These are phyloP conservation scores for Dactylonectria estremocensis DNA, from an alignment of 2,329 filamentous ascomycete genomes.

Conservation along the genomic window DNA sequence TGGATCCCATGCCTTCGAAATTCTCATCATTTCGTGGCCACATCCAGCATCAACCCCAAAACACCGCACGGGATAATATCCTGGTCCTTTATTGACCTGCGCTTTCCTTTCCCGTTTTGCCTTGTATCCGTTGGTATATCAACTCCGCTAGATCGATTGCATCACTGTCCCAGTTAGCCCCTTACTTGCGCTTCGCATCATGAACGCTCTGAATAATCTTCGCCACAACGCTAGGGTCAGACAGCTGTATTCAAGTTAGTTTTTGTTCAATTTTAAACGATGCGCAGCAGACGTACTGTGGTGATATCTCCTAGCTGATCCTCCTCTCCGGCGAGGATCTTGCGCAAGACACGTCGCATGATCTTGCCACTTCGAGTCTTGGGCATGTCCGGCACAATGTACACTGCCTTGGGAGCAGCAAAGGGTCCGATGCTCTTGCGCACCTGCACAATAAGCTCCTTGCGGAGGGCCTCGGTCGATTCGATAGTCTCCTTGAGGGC, in stretches of 20 bases:
- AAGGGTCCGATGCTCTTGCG: conserved; percentile 98
- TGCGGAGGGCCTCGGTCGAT: conserved; percentile 83
- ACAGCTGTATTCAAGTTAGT: conserved; percentile 71
- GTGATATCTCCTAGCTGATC: conserved; percentile 95
- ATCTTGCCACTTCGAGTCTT: conserved; percentile 99
- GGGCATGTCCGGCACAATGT: conserved; percentile 91
- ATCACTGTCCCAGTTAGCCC: conserved; percentile 13
- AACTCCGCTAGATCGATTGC: conserved; percentile 44
- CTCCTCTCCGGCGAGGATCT: conserved; percentile 97
- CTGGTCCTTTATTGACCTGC: conserved; percentile 30
- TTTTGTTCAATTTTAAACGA: neutral
- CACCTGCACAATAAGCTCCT: conserved; percentile 94
- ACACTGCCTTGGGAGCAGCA: conserved; percentile 94
- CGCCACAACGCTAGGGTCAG: conserved; percentile 89
- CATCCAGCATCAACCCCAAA: conserved; percentile 45
- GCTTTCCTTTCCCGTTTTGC: conserved; percentile 37
- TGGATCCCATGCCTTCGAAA: conserved; percentile 38
- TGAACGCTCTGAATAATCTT: conserved; percentile 91
- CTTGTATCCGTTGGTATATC: conserved; percentile 48
- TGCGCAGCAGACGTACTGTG: conserved; percentile 74
- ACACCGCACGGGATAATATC: conserved; percentile 44
- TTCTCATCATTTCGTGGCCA: conserved; percentile 40
- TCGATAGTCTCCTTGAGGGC: conserved; percentile 90
- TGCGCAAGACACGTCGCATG: conserved; percentile 96
- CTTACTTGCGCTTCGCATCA: conserved; percentile 68